Base-by-base conservation (phyloP, 495 filamentous ascomycete species). In the Xanthoparmelia taractica region DNA sequence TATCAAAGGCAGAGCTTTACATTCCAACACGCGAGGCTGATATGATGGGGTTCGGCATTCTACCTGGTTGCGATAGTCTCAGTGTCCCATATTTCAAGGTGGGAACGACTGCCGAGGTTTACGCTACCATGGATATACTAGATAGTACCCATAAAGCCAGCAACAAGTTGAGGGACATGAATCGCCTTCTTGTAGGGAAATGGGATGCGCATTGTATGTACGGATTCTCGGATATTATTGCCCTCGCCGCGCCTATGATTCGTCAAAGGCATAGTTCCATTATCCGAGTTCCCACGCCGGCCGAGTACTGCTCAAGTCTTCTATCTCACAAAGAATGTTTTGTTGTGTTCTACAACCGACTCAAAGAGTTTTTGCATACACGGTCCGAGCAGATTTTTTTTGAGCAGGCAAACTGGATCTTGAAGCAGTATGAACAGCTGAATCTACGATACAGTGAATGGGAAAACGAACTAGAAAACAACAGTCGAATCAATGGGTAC, bases 271-370 rank as follows among this genome's bases (percentile, higher is more conserved):
- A 54, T n/a, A 61, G 29, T 37, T 41, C 64, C 23, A 65, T 61
- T 1, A 40, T 61, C 15, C 57, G 66, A 10, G 20, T 67, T 25
- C 57, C 56, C n/a, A 33, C 29, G 8, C 58, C 66, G 13, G 25
- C 57, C 12, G 57, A 66, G 36, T 48, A 57, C 37, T 55, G 23
- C 45, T 36, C 36, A 10, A 58, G 66, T 47, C 57, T 67, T 13
- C 12, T 50, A 8, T 31, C 50, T 52, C 56, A 61, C 25, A 59
- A 60, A 27, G 66, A 66, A 34, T 64, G 66, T 25, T 66, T 66
- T 27, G 64, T 66, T 8, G 40, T 67, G 15, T 66, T 61, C n/a
- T 36, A 43, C 45, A 23, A 48, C 23, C 23, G 45, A 27, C 45
- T 48, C 11, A 12, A 27, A 12, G n/a, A 48, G 8, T 13, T 25